Base-by-base conservation (phyloP, 139 green algal species). In the Chlorella sorokiniana region DNA sequence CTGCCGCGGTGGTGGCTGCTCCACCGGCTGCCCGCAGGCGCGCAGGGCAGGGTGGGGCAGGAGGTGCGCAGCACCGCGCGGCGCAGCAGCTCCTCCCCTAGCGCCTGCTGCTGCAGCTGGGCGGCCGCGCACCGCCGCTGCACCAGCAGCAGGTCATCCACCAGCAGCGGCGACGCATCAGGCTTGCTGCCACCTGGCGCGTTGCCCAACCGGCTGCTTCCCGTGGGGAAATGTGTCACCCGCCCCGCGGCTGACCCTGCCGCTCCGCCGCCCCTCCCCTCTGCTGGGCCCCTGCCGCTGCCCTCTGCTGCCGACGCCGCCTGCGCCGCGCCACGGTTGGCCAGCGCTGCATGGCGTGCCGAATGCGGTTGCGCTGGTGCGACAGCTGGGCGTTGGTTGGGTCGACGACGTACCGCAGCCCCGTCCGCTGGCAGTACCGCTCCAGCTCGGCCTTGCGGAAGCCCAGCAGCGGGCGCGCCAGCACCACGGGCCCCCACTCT, bases 391-490 rank as follows among this genome's bases (percentile, higher is more conserved):
- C 56, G 48, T 87, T 87, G 41, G 78, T 84, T 25, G 83, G 83
- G 37, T 87, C 83, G 1, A 27, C 20, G 3, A 80, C 56, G 41
- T 31, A 81, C 14, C 9, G 23, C 56, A 87, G 76, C 16, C 84
- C 79, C 5, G 69, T 65, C 1, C 33, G 69, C 0, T 40, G 41
- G 37, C 87, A 90, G 48, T 87, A 84, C 37, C 69, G 59, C 48
- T 88, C 72, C 61, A 91, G 80, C 54, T 77, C 61, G 25, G 42
- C 56, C 79, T 93, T 91, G 84, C 48, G 54, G 5, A 76, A 70
- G 44, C 1, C 54, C 69, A 91, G 86, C 52, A 91, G 78, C 38
- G 83, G 83, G 54, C 87, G 87, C 38, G 73, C 11, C 31, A 89
- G 42, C 29, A 38, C 16, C n/a, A 88, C 68, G 29, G n/a, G 56